These are phyloP conservation scores for Starmerella geochares DNA, from an alignment of 805 yeast species.

Conservation along the genomic window DNA sequence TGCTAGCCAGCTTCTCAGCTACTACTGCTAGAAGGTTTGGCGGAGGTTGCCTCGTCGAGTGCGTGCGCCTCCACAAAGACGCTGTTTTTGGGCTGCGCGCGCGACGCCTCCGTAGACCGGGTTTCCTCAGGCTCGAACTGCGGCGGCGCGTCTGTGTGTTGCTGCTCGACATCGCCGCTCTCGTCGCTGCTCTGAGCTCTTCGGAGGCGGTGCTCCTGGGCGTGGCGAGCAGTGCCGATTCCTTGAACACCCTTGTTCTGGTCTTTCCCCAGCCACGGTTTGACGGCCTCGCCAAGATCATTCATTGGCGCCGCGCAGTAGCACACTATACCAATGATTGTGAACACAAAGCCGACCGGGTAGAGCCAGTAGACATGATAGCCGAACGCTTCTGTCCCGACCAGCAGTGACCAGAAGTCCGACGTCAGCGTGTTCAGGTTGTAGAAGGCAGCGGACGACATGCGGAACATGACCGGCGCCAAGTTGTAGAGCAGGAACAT, in stretches of 20 bases:
- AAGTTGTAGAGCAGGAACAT: slow-evolving; percentile 35
- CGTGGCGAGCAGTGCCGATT: slow-evolving; percentile 29
- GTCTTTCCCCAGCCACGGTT: slow-evolving; percentile 37
- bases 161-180: background rate
- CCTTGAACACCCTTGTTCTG: slow-evolving; percentile 32
- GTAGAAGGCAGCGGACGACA: slow-evolving; percentile 41
- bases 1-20: background rate
- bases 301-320: slow-evolving; percentile 34
- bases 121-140: background rate
- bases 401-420: slow-evolving; percentile 39
- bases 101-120: too few species aligned
- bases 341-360: slow-evolving; percentile 39
- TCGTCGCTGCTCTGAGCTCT: background rate
- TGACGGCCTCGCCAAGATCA: slow-evolving; percentile 34
- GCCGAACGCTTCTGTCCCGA: slow-evolving; percentile 39
- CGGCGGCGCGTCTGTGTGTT: background rate
- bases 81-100: background rate
- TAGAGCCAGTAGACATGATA: slow-evolving; percentile 39
- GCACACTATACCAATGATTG: slow-evolving; percentile 35
- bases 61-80: background rate
- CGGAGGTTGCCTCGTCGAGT: background rate
- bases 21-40: background rate
- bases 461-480: slow-evolving; percentile 37
- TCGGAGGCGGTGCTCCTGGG: background rate
- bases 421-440: slow-evolving; percentile 37